These are phyloP conservation scores for Alternaria gaisen DNA, from an alignment of 2,329 filamentous ascomycete species.

Conservation along the genomic window DNA sequence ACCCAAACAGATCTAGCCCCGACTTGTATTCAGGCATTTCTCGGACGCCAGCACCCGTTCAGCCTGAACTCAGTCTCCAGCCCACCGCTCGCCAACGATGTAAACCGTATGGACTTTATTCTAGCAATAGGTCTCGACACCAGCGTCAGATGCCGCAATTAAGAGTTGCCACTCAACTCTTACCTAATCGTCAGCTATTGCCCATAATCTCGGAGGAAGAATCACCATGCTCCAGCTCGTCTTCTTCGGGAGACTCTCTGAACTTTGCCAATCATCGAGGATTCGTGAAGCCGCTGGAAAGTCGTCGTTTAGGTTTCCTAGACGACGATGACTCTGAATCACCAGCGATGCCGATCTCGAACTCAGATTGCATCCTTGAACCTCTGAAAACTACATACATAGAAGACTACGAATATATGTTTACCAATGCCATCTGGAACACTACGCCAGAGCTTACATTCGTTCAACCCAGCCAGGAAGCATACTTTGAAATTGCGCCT, in stretches of 20 bases:
- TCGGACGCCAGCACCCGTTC: not conserved
- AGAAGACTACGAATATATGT: not conserved
- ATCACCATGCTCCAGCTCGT: not conserved
- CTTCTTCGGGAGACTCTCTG: constrained; percentile 2
- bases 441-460: constrained; percentile 4
- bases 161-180: constrained; percentile 4
- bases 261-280: constrained; percentile 6
- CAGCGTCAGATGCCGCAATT: not conserved
- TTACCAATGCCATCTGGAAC: constrained; percentile 12
- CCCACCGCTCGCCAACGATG: not conserved
- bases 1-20: not conserved
- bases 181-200: not conserved
- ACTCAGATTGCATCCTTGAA: not conserved
- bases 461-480: not conserved
- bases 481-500: not conserved
- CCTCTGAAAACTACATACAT: not conserved
- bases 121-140: not conserved
- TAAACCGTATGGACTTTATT: not conserved
- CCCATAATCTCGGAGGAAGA: not conserved
- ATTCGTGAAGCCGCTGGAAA: constrained; percentile 1
- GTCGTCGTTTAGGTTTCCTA: constrained; percentile 10
- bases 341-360: not conserved
- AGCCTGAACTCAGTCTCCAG: not conserved
- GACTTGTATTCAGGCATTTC: not conserved
- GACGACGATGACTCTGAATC: not conserved